Percentiles rank a stretch among this genome's conserved stretches.
Conservation (phyloP, 2,329 filamentous ascomycete genomes). For the Aureobasidium sp. region DNA sequence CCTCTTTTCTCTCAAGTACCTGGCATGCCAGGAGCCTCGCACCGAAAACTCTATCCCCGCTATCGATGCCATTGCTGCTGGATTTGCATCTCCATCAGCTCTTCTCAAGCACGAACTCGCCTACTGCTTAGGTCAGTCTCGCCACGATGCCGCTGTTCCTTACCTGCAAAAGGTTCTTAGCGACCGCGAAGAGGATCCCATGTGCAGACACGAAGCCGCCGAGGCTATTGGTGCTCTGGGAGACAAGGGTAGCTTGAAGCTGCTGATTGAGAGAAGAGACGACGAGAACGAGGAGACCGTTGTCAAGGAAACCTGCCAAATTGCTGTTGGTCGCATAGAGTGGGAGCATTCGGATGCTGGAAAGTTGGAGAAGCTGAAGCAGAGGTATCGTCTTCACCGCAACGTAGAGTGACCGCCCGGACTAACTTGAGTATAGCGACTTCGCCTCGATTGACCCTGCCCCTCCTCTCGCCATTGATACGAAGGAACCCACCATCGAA, state of each 20-base stretch:
- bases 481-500: conserved; percentile 68
- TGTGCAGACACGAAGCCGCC: conserved; percentile 97
- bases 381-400: conserved; percentile 66
- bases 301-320: conserved; percentile 96
- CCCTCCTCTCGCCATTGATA: conserved; percentile 81
- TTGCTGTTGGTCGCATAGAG: conserved; percentile 92
- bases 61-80: conserved; percentile 87
- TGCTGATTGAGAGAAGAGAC: conserved; percentile 80
- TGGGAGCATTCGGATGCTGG: conserved; percentile 86
- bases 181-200: conserved; percentile 85
- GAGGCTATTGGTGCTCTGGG: conserved; percentile 94
- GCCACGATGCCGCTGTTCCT: conserved; percentile 77
- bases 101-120: conserved; percentile 97
- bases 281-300: conserved; percentile 79
- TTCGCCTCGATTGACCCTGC: conserved; percentile 97
- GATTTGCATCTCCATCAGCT: conserved; percentile 84
- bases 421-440: conserved; percentile 65
- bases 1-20: conserved; percentile 96
- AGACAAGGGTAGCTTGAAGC: conserved; percentile 74
- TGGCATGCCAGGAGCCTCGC: conserved; percentile 73
- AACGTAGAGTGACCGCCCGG: background rate
- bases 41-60: conserved; percentile 67
- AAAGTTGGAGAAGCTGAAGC: conserved; percentile 79
- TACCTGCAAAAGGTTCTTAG: conserved; percentile 79
- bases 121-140: conserved; percentile 95